Base-by-base conservation (phyloP, 768 basidiomycete species). In the Agrocybe praecox region DNA sequence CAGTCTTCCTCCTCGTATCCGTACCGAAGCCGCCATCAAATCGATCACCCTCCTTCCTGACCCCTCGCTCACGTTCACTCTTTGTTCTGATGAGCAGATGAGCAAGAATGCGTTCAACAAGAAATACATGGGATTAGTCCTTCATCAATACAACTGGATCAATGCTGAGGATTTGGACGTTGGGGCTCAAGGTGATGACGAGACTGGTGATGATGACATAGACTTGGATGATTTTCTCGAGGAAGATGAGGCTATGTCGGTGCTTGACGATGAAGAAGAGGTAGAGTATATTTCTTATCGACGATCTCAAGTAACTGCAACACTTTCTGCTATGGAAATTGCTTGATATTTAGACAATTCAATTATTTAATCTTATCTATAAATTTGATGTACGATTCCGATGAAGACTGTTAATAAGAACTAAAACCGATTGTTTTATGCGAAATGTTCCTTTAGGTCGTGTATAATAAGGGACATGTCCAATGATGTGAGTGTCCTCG, bases 401-500 rank as follows among this genome's bases (percentile, higher is more conserved):
- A 49, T 63, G 56, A 33, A 63, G 46, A 47, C 62, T 63, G 45
- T 60, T 49, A 26, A 63, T 46, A 18, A 63, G n/a, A 44, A 63
- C 45, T n/a, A 29, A 24, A 6, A 51, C 52, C 29, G 53, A 22
- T 19, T 23, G 45, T n/a, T 22, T 44, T 22, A 60, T 63, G 15
- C 59, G 53, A 53, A 63, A 63, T 32, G 59, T 63, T 14, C 62
- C 62, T 7, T 49, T n/a, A 46, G 58, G 61, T 29, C 61, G 43
- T 21, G 8, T 43, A 34, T 62, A 62, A 44, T 44, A 59, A 19
- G 61, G 54, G 29, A 62, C 21, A 56, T 62, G 61, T 21, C 57
- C 54, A n/a, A 49, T 62, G 42, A 70, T 65, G 48, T 70, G 63
- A 2, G 24, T n/a, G 6, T 56, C 61, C 44, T 70, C 63, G 49